Evolutionary conservation across 2,329 filamentous ascomycete species (phyloP), one percentile per base, ranked within the genome.

Genomic region (Tolypocladium inflatum): DNA sequence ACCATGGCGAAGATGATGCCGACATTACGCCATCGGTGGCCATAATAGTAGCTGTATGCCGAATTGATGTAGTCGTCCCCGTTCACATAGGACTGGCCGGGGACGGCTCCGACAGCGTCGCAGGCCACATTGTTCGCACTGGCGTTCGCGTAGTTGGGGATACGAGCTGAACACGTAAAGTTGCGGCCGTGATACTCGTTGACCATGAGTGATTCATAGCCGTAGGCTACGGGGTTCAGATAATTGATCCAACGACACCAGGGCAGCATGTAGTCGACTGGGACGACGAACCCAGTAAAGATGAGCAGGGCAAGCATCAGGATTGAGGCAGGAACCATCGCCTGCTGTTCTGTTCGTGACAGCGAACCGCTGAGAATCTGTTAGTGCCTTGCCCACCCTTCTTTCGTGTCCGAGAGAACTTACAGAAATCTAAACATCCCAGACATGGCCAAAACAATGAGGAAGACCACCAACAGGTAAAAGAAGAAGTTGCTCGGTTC

Each of bases 171-270:
- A 58, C 83, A 80, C 2, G 68, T 33, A 33, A 13, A 82, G 43
- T 66, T 65, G 65, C 23, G 48, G 13, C 1, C 65, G 75, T 63
- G 58, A 60, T 89, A 90, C 66, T 90, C 87, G 68, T 89, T 89
- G 58, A 83, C 74, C 81, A 86, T 83, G 39, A 88, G 73, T 0
- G 79, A 74, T 63, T 89, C 86, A 65, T 88, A 89, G 0, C 78
- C 84, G 62, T 89, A 89, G 0, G 79, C 80, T 19, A 89, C 79
- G 1, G 85, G 84, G 57, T 88, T 80, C 51, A 88, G 70, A 61
- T 86, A 87, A 59, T 82, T 84, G 62, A 89, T 85, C 86, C 86
- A 89, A 35, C 83, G 75, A 53, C 82, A 82, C 85, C 86, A 90
- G 0, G 79, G 82, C 21, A 83, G 76, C 83, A 85, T 88, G 67